Base-by-base conservation (phyloP, 2,329 filamentous ascomycete species). In the Aureobasidium sp. region DNA sequence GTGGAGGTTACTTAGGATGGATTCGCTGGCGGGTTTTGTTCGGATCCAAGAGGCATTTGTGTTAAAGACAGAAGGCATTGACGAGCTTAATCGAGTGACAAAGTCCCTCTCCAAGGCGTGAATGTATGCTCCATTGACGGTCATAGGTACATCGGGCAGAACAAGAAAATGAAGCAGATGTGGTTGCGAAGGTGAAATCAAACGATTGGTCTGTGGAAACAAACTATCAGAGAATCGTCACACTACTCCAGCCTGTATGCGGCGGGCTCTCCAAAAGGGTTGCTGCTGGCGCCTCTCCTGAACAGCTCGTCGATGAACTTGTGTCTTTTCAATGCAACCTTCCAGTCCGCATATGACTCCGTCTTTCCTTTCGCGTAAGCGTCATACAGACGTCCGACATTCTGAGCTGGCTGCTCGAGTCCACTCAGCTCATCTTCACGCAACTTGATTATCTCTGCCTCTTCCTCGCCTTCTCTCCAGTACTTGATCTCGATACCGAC, bases 231-330 rank as follows among this genome's bases (percentile, higher is more conserved):
- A 21, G 21, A 21, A 21, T 21, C 21, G 21, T 21, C 21, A 21
- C 21, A 21, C 21, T 21, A 21, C 21, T 21, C 21, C 21, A 21
- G 21, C 21, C 21, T 16, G n/a, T 59, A 59, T 11, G 9, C 36
- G 6, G 57, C 57, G 7, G 42, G n/a, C 2, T 30, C 36, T 3
- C 58, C 58, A n/a, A 52, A 61, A 27, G 47, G 36, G 11, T n/a
- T 29, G 7, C n/a, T 29, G 16, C 47, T 13, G 44, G 53, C 47
- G 3, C 34, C 34, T 13, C 58, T 39, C 15, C 32, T 9, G 5
- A 39, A 61, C 58, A 61, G 52, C 58, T 61, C 58, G 8, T 50
- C 58, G 25, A 61, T 61, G 21, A 52, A 37, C 8, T 25, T 47
- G 11, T 61, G 58, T 15, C 44, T 52, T n/a, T 13, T 50, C 47